Evolutionary conservation across 1,284 basidiomycete species (phyloP).

Genomic region (Microbotryum scabiosae): DNA sequence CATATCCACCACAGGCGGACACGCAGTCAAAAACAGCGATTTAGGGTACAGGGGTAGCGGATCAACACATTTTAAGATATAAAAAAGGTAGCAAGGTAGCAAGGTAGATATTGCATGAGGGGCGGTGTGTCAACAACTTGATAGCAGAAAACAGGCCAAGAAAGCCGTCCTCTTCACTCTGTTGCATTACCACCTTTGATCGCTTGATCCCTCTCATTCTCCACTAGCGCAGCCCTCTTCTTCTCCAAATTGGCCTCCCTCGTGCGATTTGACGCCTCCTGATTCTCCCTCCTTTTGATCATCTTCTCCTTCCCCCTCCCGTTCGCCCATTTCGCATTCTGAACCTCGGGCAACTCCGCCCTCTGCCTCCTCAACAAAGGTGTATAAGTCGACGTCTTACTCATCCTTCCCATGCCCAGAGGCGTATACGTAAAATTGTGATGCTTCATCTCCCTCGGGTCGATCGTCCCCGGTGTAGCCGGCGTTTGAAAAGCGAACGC

Average conservation of each 20-base stretch:
- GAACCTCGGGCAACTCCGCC: constrained; percentile 58
- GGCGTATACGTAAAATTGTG: constrained; percentile 49
- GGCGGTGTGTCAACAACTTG: no score
- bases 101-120: no score
- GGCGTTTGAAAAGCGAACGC: constrained; percentile 37
- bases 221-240: constrained; percentile 15
- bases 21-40: no score
- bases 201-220: not conserved
- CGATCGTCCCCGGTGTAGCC: not conserved
- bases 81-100: no score
- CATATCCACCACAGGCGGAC: no score
- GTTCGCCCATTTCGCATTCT: constrained; percentile 66
- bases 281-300: constrained; percentile 15
- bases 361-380: constrained; percentile 58
- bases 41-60: no score
- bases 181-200: no score
- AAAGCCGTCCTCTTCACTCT: no score
- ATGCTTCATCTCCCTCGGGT: not conserved
- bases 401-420: constrained; percentile 62
- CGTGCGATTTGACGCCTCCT: constrained; percentile 9
- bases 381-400: constrained; percentile 55
- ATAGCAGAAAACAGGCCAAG: no score
- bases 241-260: constrained; percentile 25
- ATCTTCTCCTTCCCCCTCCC: constrained; percentile 41
- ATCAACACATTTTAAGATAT: no score